A percentile compares a stretch with the other conserved stretches of the same genome.
Conservation (phyloP, 495 filamentous ascomycete species). For the Penicillium atrosanguineum region DNA sequence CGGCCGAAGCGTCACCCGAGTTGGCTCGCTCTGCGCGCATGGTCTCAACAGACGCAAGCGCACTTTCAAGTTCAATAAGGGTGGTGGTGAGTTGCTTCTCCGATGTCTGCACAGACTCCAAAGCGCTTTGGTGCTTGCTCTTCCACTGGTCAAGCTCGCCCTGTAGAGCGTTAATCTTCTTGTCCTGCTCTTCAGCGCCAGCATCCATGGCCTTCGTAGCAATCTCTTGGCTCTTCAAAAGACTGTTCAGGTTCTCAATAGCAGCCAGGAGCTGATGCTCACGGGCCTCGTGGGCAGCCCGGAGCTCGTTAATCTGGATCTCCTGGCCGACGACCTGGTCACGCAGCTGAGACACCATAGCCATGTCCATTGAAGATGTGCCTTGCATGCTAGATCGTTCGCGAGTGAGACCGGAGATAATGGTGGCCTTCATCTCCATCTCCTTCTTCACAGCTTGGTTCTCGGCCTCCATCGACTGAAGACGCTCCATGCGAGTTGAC, state of each 20-base stretch:
- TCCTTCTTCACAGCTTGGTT: constrained; percentile 82
- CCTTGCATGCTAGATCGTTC: constrained; percentile 85
- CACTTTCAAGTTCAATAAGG: constrained; percentile 66
- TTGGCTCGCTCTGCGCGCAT: constrained; percentile 43
- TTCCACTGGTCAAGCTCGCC: constrained; percentile 73
- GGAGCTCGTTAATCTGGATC: constrained; percentile 69
- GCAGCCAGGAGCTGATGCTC: constrained; percentile 72
- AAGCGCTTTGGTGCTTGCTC: constrained; percentile 64
- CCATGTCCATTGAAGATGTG: constrained; percentile 86
- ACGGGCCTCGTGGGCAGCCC: constrained; percentile 65
- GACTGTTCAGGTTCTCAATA: constrained; percentile 62
- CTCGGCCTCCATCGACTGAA: constrained; percentile 84
- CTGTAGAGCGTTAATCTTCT: constrained; percentile 71
- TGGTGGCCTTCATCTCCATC: constrained; percentile 91
- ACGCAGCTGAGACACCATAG: constrained; percentile 80
- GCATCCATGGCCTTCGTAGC: constrained; percentile 44
- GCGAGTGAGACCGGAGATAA: constrained; percentile 89
- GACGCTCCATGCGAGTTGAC: constrained; percentile 79
- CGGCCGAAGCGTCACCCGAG: constrained; percentile 32
- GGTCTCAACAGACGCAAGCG: constrained; percentile 43
- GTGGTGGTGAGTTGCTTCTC: constrained; percentile 71
- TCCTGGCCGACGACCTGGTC: constrained; percentile 86
- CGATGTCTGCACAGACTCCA: constrained; percentile 69
- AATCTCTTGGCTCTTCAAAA: constrained; percentile 49
- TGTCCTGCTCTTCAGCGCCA: constrained; percentile 50